Percentiles rank a stretch among this genome's conserved stretches.
Evolutionary conservation across 2,329 filamentous ascomycete genomes (phyloP).

Genomic region (Colletotrichum karsti): DNA sequence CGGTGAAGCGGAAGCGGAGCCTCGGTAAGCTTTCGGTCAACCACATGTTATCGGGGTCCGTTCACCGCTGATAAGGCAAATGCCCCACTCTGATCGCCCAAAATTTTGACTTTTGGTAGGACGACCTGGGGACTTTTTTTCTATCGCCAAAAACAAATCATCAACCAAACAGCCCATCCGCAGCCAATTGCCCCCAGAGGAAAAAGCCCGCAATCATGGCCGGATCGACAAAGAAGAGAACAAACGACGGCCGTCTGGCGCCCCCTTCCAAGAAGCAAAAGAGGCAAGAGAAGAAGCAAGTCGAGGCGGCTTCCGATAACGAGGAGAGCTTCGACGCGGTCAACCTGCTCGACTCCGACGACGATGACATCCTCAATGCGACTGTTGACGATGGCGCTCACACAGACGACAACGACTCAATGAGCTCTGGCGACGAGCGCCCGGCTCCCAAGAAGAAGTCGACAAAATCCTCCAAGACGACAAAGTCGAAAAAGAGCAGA

Average conservation of each 20-base stretch:
- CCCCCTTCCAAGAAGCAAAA: conserved; percentile 60
- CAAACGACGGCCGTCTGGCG: conserved; percentile 40
- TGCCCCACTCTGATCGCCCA: conserved; percentile 17
- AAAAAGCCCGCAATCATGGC: conserved; percentile 33
- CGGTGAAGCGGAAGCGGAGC: background rate
- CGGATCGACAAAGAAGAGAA: conserved; percentile 41
- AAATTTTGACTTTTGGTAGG: conserved; percentile 19
- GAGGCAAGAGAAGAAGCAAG: conserved; percentile 57
- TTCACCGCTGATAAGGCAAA: background rate
- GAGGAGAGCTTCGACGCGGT: conserved; percentile 57
- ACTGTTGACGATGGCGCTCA: conserved; percentile 57
- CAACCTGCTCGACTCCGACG: conserved; percentile 64
- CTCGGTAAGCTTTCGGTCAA: accelerated
- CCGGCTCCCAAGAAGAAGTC: conserved; percentile 39
- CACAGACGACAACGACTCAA: conserved; percentile 46
- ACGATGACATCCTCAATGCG: conserved; percentile 64
- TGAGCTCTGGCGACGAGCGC: conserved; percentile 44
- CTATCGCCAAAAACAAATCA: background rate
- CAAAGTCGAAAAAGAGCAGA: conserved; percentile 32
- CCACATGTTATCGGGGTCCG: background rate
- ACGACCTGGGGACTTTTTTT: background rate
- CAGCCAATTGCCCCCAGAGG: background rate
- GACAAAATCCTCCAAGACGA: conserved; percentile 16
- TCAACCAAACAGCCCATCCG: background rate
- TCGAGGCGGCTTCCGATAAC: conserved; percentile 57